Evolutionary conservation across 805 yeast species (phyloP), one percentile per base, ranked within the genome.

Genomic region (Lipomyces orientalis): DNA sequence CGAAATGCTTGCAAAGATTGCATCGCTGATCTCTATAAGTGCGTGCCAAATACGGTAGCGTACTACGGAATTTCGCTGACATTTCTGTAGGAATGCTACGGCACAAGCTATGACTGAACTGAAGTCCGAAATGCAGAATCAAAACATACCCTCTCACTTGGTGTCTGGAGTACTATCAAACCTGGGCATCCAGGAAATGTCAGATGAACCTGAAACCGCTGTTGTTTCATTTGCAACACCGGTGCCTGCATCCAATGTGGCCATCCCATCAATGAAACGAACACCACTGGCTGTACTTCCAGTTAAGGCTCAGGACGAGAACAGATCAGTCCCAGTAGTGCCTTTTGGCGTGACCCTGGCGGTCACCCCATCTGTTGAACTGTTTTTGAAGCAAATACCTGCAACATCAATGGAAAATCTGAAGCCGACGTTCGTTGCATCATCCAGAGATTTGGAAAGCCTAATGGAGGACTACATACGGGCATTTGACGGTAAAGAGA

Each of bases 401-500:
- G 76, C 73, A 5, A 84, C 82, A 65, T 75, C 74, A 2, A 68
- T 82, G 35, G 90, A 86, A 61, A 68, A 75, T 4, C 59, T 84
- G 2, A 74, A 71, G 33, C 75, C 85, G 0, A 68, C 78, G 6
- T 71, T 79, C 58, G 72, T 81, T 1, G 19, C 62, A 3, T 70
- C 78, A 52, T 76, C 75, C 12, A 75, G 76, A 49, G 72, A 75
- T 12, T 70, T 83, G 35, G 64, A 71, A 6, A 74, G 73, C 4
- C 74, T 76, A 16, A 62, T 80, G 25, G 79, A 78, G 37, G 64
- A 67, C 10, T 73, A 80, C 77, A 43, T 67, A 8, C 67, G 76
- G 0, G 71, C 76, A 31, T 93, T 94, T 73, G 84, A 82, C 8
- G 90, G 89, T 4, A 82, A 89, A 74, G 99, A 95, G 76, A 90